A percentile compares a stretch with the other conserved stretches of the same genome.
Evolutionary conservation across 1,284 basidiomycete genomes (phyloP).

Genomic region (Lignosus rhinocerotis): DNA sequence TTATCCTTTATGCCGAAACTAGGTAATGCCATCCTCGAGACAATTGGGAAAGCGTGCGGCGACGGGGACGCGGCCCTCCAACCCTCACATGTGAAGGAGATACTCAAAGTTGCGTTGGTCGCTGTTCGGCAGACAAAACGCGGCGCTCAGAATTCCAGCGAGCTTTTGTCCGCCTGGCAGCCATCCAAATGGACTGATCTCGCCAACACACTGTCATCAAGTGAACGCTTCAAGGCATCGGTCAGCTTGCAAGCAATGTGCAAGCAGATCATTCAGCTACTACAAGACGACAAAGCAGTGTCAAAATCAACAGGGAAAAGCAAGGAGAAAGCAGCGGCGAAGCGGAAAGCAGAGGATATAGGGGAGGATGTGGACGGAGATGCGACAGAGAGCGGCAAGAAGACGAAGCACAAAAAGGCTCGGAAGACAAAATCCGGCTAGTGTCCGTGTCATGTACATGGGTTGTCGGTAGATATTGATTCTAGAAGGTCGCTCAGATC

Average conservation of each 20-base stretch:
- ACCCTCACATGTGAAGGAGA: conserved; percentile 74
- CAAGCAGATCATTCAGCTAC: conserved; percentile 44
- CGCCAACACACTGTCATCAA: conserved; percentile 37
- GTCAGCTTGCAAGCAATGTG: conserved; percentile 47
- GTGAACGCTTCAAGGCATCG: conserved; percentile 47
- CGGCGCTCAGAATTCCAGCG: conserved; percentile 32
- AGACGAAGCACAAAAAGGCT: conserved; percentile 55
- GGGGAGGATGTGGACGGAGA: conserved; percentile 31
- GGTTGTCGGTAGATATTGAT: conserved; percentile 9
- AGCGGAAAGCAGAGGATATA: conserved; percentile 33
- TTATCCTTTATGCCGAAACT: conserved; percentile 54
- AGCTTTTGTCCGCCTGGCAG: conserved; percentile 43
- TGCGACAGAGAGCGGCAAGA: conserved; percentile 34
- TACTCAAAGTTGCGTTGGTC: conserved; percentile 72
- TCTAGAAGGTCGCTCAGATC: conserved; percentile 17
- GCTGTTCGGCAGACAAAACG: conserved; percentile 67
- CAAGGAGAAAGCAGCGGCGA: conserved; percentile 27
- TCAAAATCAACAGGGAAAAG: conserved; percentile 10
- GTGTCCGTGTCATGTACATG: conserved; percentile 9
- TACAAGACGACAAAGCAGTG: conserved; percentile 16
- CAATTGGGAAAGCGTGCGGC: conserved; percentile 53
- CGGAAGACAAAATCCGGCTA: conserved; percentile 37
- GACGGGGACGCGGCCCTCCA: conserved; percentile 50
- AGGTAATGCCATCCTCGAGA: conserved; percentile 50
- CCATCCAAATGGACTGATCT: conserved; percentile 43